Conservation (phyloP, 371 early-diverging fungal genomes). For the Mucor saturninus region DNA sequence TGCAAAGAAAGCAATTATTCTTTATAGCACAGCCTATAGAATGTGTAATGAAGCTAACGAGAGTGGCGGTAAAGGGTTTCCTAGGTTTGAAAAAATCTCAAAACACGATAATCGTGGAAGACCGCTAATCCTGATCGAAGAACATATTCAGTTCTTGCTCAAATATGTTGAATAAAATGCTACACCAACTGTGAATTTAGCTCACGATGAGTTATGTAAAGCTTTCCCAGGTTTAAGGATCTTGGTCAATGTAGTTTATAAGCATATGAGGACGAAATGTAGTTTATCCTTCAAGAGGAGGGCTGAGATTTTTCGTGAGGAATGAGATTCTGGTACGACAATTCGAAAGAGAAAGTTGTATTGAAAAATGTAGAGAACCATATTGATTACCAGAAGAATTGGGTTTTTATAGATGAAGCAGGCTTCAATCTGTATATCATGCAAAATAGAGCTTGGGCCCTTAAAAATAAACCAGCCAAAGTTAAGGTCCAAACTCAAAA, state of each 20-base stretch:
- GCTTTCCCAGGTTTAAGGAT: too few species aligned
- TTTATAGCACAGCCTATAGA: too few species aligned
- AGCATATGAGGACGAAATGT: too few species aligned
- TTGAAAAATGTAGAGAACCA: slow-evolving; percentile 19
- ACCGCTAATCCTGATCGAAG: slow-evolving; percentile 16
- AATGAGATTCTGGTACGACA: too few species aligned
- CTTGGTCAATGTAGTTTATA: too few species aligned
- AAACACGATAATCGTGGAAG: slow-evolving; percentile 19
- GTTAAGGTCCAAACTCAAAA: not conserved
- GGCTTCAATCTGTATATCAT: slow-evolving; percentile 7
- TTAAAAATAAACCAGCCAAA: too few species aligned
- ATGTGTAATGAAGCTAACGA: too few species aligned
- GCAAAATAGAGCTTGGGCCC: slow-evolving; percentile 6
- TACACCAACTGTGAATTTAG: slow-evolving; percentile 21
- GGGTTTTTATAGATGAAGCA: too few species aligned
- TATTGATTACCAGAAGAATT: slow-evolving; percentile 15
- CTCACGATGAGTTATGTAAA: not conserved
- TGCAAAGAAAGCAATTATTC: too few species aligned
- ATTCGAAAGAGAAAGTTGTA: slow-evolving; percentile 20
- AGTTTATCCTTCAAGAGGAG: too few species aligned
- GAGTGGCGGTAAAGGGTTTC: slow-evolving; percentile 25
- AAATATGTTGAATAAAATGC: slow-evolving; percentile 20
- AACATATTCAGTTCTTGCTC: slow-evolving; percentile 19
- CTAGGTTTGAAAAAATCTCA: slow-evolving; percentile 9
- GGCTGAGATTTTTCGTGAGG: too few species aligned